A percentile compares a stretch with the other conserved stretches of the same genome.
These are phyloP conservation scores for Aspergillus luchuensis DNA, from an alignment of 2,329 filamentous ascomycete genomes.

Conservation along the genomic window DNA sequence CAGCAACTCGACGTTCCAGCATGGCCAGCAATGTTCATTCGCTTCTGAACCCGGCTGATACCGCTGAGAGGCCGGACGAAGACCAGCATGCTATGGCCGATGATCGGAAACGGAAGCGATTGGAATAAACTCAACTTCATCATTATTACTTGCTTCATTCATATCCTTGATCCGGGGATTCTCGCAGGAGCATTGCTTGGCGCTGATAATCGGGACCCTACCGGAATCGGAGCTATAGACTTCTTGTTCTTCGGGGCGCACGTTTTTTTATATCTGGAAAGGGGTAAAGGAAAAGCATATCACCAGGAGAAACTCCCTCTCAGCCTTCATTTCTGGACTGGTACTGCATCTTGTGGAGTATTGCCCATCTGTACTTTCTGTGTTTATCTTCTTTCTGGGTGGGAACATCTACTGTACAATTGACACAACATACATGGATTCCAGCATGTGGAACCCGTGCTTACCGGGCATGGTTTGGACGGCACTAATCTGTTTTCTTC, in stretches of 20 bases:
- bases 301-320: not conserved
- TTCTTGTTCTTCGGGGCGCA: conserved; percentile 1
- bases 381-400: conserved; percentile 6
- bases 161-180: not conserved
- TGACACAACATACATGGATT: conserved; percentile 8
- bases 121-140: conserved; percentile 43
- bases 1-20: conserved; percentile 67
- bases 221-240: not conserved
- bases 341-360: conserved; percentile 8
- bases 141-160: too few relatives aligned
- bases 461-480: conserved; percentile 1
- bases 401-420: conserved; percentile 17
- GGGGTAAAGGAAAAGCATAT: conserved; percentile 3
- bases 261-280: not conserved
- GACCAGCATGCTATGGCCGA: conserved; percentile 58
- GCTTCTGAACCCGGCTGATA: conserved; percentile 68
- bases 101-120: conserved; percentile 63
- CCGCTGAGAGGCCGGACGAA: conserved; percentile 65
- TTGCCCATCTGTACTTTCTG: conserved; percentile 11
- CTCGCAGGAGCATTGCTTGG: not conserved
- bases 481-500: not conserved
- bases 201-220: not conserved
- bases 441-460: not conserved
- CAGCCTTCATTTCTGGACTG: not conserved
- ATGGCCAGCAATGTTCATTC: conserved; percentile 72